These are phyloP conservation scores for carrot (Daucus carota) DNA, from an alignment of 129 eudicot genomes.

Conservation along the genomic window DH1_v3.0 NC_030388.2:8522001-8522500, in stretches of 20 bases:
- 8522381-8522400: not conserved
- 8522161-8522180: not conserved
- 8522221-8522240: not conserved
- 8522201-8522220: not conserved
- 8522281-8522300: not conserved
- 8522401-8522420: not conserved
- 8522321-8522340: not conserved
- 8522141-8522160: not conserved
- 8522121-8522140: conserved; percentile 10
- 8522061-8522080: not conserved
- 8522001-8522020: not conserved
- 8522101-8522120: conserved; percentile 9
- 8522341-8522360: not conserved
- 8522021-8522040: not conserved
- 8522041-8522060: not conserved
- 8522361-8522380: not conserved
- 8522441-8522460: not conserved
- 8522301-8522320: not conserved
- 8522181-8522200: not conserved
- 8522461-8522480: no score
- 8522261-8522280: not conserved
- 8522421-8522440: not conserved
- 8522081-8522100: not conserved
- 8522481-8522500: no score
- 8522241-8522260: conserved; percentile 7